Evolutionary conservation across 345 rosid genomes (phyloP).

Genomic region (Syzygium aqueum): DNA sequence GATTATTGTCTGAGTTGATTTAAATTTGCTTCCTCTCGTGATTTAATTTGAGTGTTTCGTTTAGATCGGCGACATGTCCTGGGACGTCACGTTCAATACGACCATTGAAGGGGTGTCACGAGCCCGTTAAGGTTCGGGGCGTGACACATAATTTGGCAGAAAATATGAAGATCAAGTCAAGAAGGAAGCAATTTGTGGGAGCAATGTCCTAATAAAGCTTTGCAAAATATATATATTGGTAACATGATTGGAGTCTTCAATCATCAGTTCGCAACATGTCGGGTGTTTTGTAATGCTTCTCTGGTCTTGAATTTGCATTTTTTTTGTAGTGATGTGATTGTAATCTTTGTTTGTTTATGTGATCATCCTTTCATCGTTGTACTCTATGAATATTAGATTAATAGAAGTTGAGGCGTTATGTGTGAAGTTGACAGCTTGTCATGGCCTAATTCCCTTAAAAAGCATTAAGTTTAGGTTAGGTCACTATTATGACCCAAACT

Average conservation of each 20-base stretch:
- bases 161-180: not conserved
- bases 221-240: no score
- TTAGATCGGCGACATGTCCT: no score
- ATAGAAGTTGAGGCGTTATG: not conserved
- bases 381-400: not conserved
- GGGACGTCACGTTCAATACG: no score
- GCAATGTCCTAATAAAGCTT: no score
- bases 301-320: not conserved
- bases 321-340: not conserved
- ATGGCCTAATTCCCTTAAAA: not conserved
- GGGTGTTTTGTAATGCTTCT: not conserved
- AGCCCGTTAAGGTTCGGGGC: no score
- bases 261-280: not conserved
- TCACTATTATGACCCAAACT: not conserved
- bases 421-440: not conserved
- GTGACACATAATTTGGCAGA: not conserved
- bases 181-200: no score
- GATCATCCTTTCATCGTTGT: not conserved
- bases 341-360: not conserved
- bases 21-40: no score
- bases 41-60: no score
- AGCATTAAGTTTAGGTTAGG: not conserved
- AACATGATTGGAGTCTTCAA: no score
- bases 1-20: no score
- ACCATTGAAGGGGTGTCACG: no score